Evolutionary conservation across 257 asterid genomes (phyloP).

Genomic region (Fraxinus pennsylvanica): DNA sequence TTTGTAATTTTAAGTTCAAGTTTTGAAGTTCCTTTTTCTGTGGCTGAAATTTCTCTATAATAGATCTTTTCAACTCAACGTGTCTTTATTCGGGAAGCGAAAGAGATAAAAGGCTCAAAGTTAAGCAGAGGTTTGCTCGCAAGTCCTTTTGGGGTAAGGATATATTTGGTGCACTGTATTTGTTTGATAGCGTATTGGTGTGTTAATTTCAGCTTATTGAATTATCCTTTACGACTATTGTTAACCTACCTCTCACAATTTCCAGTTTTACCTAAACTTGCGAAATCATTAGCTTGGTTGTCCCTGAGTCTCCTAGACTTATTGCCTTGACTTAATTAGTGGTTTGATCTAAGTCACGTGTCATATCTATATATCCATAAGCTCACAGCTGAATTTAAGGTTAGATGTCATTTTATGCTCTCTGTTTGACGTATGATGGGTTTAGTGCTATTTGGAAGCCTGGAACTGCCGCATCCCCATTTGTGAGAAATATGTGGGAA

Average conservation of each 20-base stretch:
- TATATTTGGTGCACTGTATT: constrained; percentile 44
- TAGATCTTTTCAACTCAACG: constrained; percentile 51
- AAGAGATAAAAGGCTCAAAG: constrained; percentile 49
- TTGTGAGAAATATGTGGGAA: background rate
- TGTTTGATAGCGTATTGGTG: constrained; percentile 10
- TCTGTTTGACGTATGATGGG: background rate
- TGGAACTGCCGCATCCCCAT: background rate
- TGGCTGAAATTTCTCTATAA: constrained; percentile 51
- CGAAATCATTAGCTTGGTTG: background rate
- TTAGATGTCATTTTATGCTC: background rate
- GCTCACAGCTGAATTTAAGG: background rate
- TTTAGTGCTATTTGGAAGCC: background rate
- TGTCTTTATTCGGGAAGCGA: constrained; percentile 55
- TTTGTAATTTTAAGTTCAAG: constrained; percentile 28
- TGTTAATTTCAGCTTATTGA: background rate
- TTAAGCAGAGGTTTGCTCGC: constrained; percentile 53
- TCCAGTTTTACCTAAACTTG: background rate
- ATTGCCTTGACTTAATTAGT: background rate
- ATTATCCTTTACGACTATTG: background rate
- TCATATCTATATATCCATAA: background rate
- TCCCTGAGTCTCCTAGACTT: background rate
- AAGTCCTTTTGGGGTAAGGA: constrained; percentile 49
- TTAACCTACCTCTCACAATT: background rate
- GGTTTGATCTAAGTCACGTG: background rate
- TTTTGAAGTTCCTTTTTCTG: constrained; percentile 46